phyloP scores from a whole-genome alignment of 1,139 yeast genomes.

The Pneumocystis jirovecii region DNA sequence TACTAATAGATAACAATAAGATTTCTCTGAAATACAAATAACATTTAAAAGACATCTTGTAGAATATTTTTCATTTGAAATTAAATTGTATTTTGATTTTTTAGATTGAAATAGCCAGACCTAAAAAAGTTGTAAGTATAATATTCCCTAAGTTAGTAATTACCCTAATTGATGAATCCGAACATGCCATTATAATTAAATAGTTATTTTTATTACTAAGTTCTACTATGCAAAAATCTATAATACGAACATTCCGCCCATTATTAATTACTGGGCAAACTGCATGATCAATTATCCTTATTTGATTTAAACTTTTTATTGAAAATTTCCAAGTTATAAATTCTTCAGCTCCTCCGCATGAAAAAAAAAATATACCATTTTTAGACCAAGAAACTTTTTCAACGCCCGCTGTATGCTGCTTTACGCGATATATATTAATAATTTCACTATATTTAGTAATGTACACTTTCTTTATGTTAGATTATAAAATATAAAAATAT shows the following conservation, averaged over 20 bases:
- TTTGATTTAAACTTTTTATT: constrained; percentile 13
- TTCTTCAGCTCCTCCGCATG: constrained; percentile 86
- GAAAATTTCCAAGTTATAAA: constrained; percentile 58
- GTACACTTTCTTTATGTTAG: neutral
- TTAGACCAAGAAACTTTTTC: constrained; percentile 54
- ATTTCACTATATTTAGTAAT: constrained; percentile 32
- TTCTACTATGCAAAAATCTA: constrained; percentile 41
- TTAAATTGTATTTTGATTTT: constrained; percentile 28
- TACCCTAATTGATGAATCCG: constrained; percentile 61
- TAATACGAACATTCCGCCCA: constrained; percentile 57
- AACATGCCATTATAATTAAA: constrained; percentile 55
- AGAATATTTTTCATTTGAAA: constrained; percentile 41
- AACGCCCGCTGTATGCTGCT: constrained; percentile 77
- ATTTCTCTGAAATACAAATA: constrained; percentile 29
- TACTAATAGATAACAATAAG: constrained; percentile 30
- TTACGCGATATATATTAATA: constrained; percentile 43
- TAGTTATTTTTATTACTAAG: constrained; percentile 27
- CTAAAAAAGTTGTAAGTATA: neutral
- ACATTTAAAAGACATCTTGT: constrained; percentile 65
- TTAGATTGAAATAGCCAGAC: constrained; percentile 37
- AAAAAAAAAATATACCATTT: constrained; percentile 36
- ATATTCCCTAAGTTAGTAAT: neutral
- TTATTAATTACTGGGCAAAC: constrained; percentile 28
- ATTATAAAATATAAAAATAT: neutral
- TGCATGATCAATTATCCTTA: constrained; percentile 18